Conservation (phyloP, 129 eudicot genomes). For the Sambucus nigra region DNA sequence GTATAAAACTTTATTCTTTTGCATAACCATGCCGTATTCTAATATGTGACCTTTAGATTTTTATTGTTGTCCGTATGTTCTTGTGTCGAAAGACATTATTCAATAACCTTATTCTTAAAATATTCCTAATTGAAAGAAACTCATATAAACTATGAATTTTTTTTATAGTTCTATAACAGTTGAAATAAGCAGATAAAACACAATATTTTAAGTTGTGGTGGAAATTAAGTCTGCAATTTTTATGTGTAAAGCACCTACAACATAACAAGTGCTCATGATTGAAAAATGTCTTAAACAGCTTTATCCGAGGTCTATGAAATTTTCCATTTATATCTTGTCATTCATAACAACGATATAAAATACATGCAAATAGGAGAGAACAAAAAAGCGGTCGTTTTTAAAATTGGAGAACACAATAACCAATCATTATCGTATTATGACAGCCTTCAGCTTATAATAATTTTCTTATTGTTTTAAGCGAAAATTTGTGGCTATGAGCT, state of each 20-base stretch:
- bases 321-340: neutral
- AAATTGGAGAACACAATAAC: neutral
- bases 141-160: too few species aligned
- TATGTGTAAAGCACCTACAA: too few species aligned
- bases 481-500: too few species aligned
- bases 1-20: neutral
- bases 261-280: neutral
- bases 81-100: neutral
- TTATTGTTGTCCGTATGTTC: neutral
- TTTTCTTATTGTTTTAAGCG: too few species aligned
- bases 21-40: neutral
- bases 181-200: too few species aligned
- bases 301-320: neutral
- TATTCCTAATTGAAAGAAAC: neutral
- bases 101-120: too few species aligned
- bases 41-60: too few species aligned
- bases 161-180: too few species aligned
- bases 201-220: neutral
- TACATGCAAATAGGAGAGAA: too few species aligned
- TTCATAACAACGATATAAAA: too few species aligned
- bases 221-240: neutral
- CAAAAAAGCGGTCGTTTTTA: neutral
- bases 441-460: too few species aligned
- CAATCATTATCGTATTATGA: neutral
- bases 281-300: neutral